Conservation (phyloP, 768 basidiomycete species). For the Gloeophyllum trabeum region DNA sequence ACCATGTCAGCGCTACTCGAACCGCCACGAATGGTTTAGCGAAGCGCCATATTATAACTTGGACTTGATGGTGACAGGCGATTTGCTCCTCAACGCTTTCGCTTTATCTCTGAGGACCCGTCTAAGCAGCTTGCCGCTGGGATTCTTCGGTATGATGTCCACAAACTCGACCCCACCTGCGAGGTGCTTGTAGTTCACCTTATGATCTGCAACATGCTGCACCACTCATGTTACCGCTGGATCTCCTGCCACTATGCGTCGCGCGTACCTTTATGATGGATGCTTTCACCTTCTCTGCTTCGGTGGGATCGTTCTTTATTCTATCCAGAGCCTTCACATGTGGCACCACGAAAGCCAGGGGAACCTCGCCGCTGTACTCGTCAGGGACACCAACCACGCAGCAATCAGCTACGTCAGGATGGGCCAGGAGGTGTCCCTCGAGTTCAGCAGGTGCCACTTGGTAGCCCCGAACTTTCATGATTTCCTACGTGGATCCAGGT, state of each 20-base stretch:
- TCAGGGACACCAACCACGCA: conserved; percentile 61
- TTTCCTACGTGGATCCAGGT: conserved; percentile 31
- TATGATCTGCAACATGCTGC: conserved; percentile 44
- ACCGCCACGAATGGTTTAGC: background rate
- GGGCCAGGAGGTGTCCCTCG: conserved; percentile 52
- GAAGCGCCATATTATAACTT: conserved; percentile 13
- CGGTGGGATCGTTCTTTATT: conserved; percentile 16
- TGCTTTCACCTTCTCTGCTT: conserved; percentile 24
- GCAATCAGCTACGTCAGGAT: conserved; percentile 45
- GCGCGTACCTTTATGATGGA: conserved; percentile 36
- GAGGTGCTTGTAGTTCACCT: conserved; percentile 45
- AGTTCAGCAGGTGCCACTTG: conserved; percentile 70
- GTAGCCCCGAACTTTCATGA: conserved; percentile 60
- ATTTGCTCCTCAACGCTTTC: conserved; percentile 10
- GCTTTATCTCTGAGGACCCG: conserved; percentile 44
- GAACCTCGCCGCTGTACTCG: conserved; percentile 64
- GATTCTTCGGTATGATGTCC: conserved; percentile 55
- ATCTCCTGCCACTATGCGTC: background rate
- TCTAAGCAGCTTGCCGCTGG: conserved; percentile 56
- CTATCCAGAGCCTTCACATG: conserved; percentile 26
- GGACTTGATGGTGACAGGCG: conserved; percentile 5
- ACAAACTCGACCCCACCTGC: conserved; percentile 54
- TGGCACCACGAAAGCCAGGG: conserved; percentile 57
- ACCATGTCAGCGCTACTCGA: no score
- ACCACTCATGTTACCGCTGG: conserved; percentile 18